These are phyloP conservation scores for Rhodomyrtus psidioides DNA, from an alignment of 441 rosid species.

Conservation along the genomic window DNA sequence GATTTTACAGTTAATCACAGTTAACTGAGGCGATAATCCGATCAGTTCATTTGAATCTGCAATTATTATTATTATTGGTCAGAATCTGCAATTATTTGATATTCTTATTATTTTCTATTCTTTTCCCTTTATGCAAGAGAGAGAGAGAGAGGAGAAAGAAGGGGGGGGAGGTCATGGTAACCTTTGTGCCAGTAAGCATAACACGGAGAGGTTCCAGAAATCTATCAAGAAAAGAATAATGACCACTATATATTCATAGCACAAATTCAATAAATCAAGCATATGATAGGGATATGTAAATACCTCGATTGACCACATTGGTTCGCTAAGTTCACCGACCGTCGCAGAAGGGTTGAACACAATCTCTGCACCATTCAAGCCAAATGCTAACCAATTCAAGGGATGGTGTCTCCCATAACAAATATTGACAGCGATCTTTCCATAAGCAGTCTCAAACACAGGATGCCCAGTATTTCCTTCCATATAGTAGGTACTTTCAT, in stretches of 20 bases:
- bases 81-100: too few relatives aligned
- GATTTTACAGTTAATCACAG: background rate
- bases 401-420: constrained; percentile 95
- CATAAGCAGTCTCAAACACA: constrained; percentile 82
- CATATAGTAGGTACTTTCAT: constrained; percentile 95
- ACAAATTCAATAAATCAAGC: background rate
- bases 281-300: background rate
- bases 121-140: too few relatives aligned
- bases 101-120: too few relatives aligned
- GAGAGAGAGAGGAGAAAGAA: too few relatives aligned
- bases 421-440: constrained; percentile 75
- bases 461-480: constrained; percentile 97
- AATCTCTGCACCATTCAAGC: constrained; percentile 89
- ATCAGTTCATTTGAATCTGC: too few relatives aligned
- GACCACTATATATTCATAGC: background rate
- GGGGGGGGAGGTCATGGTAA: too few relatives aligned
- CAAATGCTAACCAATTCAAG: constrained; percentile 93
- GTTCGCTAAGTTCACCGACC: constrained; percentile 90
- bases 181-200: too few relatives aligned
- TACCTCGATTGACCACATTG: constrained; percentile 99
- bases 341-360: constrained; percentile 98
- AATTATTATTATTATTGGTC: too few relatives aligned
- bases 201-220: too few relatives aligned
- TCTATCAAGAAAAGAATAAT: background rate
- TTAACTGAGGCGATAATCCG: background rate